phyloP scores from a whole-genome alignment of 2,329 filamentous ascomycete genomes.

The Chaetothyriales sp. region DNA sequence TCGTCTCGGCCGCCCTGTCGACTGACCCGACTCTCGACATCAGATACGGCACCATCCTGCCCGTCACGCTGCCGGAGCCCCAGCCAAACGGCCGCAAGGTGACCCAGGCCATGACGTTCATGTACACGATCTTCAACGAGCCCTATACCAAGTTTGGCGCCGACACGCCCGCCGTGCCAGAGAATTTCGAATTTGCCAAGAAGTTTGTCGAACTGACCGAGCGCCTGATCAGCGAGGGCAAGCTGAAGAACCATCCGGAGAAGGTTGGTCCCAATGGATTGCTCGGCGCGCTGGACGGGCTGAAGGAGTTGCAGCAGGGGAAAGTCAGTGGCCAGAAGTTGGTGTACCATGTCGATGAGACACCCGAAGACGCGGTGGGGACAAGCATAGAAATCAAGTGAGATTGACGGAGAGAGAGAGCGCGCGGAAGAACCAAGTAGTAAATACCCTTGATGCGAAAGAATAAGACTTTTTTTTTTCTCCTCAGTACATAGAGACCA shows the following conservation, averaged over 20 bases:
- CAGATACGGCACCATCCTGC: conserved; percentile 21
- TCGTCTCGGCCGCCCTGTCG: conserved; percentile 24
- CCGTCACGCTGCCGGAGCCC: conserved; percentile 17
- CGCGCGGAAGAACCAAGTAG: no score
- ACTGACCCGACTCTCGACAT: conserved; percentile 14
- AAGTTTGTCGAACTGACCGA: conserved; percentile 28
- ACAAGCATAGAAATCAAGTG: not conserved
- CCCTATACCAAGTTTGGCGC: conserved; percentile 12
- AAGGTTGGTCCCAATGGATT: conserved; percentile 29
- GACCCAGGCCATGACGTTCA: conserved; percentile 20
- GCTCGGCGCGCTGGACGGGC: conserved; percentile 30
- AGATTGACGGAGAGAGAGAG: not conserved
- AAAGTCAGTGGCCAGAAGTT: conserved; percentile 36
- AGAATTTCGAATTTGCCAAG: conserved; percentile 30
- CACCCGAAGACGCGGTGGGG: conserved; percentile 1
- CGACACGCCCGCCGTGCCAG: conserved; percentile 13
- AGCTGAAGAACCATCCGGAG: conserved; percentile 30
- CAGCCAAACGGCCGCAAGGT: conserved; percentile 17
- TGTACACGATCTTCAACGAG: conserved; percentile 24
- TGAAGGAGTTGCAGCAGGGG: conserved; percentile 29
- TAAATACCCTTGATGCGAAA: not conserved
- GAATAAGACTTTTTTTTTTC: not conserved
- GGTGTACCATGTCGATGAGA: conserved; percentile 28
- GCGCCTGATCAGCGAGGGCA: conserved; percentile 28
- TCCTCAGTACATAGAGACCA: not conserved